Conservation (phyloP, 257 asterid species). For the Primulina huaijiensis region DNA sequence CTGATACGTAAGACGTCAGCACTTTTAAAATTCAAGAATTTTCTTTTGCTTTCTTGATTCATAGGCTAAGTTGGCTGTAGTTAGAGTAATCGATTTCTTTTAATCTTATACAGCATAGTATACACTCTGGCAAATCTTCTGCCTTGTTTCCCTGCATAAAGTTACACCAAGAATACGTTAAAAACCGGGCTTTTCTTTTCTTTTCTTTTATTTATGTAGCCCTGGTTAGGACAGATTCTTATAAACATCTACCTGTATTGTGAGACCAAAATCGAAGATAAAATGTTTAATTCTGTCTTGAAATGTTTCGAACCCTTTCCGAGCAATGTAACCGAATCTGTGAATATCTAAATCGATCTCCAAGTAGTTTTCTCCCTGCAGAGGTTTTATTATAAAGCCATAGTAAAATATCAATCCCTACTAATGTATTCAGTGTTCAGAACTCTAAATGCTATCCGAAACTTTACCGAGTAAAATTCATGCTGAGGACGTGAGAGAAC, state of each 20-base stretch:
- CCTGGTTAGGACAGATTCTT: neutral
- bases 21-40: no score
- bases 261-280: conserved; percentile 82
- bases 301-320: conserved; percentile 87
- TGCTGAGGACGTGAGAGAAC: conserved; percentile 82
- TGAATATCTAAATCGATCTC: neutral
- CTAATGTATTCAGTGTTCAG: neutral
- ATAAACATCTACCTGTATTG: conserved; percentile 50
- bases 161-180: neutral
- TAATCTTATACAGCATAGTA: neutral
- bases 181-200: neutral
- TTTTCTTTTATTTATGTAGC: neutral
- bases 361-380: conserved; percentile 36
- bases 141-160: neutral
- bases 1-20: neutral
- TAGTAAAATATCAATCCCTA: neutral
- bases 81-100: neutral
- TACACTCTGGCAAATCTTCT: neutral
- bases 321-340: conserved; percentile 38
- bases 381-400: neutral
- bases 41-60: neutral
- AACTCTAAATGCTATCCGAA: neutral
- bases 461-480: conserved; percentile 38
- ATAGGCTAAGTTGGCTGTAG: neutral
- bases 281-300: conserved; percentile 77